Evolutionary conservation across 768 basidiomycete genomes (phyloP), one percentile per base, ranked within the genome.

Genomic region (Russula vinacea): DNA sequence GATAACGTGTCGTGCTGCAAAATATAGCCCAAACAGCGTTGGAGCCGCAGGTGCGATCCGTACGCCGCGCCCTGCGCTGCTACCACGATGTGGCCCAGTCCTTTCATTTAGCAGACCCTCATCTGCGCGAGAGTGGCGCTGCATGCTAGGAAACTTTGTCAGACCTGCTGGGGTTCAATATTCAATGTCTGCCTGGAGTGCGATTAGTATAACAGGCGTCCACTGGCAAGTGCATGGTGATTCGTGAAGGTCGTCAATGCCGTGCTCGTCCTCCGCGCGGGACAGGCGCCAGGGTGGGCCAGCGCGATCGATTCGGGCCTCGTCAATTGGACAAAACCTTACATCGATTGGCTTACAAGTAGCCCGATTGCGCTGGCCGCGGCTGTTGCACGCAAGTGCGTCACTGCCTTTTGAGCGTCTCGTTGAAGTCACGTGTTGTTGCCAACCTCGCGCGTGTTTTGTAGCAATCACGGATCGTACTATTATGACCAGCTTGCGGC

Each of bases 391-490:
- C 50, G 68, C 13, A 76, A 76, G 75, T 76, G 52, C 60, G 68
- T 60, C n/a, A n/a, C n/a, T n/a, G n/a, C 16, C 22, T 8, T 39
- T 40, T 16, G 8, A 39, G 54, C 54, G 53, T 2, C 49, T 14
- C 7, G 24, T 26, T 13, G 6, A 10, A 9, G n/a, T 35, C n/a
- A 53, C n/a, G 52, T 22, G 10, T 42, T 35, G n/a, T 19, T 33
- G 8, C 37, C 53, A 22, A 60, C 19, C 6, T 5, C 13, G 19
- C 33, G 10, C 6, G 16, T 13, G n/a, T 24, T 37, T 35, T 47
- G 13, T 56, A 76, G 76, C 61, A 76, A 76, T 55, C 75, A 76
- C 58, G 75, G 72, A 14, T 67, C 72, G 3, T 76, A 69, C 71
- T 76, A 75, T 62, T 69, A 67, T 64, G 68, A 60, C 45, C 75